Conservation (phyloP, 2,329 filamentous ascomycete species). For the Aaosphaeria pasadenensis region DNA sequence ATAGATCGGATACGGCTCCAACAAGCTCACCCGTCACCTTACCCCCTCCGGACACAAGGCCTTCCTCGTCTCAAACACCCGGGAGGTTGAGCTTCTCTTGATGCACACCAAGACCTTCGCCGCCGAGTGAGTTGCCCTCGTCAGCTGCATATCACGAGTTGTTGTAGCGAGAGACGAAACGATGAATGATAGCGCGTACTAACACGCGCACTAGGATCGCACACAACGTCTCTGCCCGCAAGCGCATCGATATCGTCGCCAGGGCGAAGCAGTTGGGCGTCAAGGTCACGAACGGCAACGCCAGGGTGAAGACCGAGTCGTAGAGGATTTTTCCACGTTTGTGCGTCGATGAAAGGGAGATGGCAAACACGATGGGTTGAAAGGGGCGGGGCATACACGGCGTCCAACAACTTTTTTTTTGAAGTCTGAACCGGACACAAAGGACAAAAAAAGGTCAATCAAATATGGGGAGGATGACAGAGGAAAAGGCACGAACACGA, state of each 20-base stretch:
- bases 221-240: constrained; percentile 96
- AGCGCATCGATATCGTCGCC: constrained; percentile 96
- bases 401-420: constrained; percentile 10
- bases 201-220: constrained; percentile 66
- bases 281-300: constrained; percentile 99
- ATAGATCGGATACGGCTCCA: constrained; percentile 97
- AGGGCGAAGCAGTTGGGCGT: constrained; percentile 97
- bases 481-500: no score
- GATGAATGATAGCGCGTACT: constrained; percentile 3
- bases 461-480: no score
- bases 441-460: no score
- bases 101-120: constrained; percentile 99
- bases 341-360: no score
- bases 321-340: constrained; percentile 39
- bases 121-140: constrained; percentile 74
- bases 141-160: neutral
- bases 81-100: constrained; percentile 91
- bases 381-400: constrained; percentile 32
- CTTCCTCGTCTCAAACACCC: constrained; percentile 93
- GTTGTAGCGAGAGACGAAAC: no score
- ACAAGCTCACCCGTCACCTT: constrained; percentile 99
- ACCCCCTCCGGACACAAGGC: constrained; percentile 99
- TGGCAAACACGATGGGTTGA: neutral
- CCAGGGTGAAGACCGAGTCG: constrained; percentile 94
- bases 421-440: no score